phyloP scores from a whole-genome alignment of 176 grass and related monocot genomes.

The Poa annua region DNA sequence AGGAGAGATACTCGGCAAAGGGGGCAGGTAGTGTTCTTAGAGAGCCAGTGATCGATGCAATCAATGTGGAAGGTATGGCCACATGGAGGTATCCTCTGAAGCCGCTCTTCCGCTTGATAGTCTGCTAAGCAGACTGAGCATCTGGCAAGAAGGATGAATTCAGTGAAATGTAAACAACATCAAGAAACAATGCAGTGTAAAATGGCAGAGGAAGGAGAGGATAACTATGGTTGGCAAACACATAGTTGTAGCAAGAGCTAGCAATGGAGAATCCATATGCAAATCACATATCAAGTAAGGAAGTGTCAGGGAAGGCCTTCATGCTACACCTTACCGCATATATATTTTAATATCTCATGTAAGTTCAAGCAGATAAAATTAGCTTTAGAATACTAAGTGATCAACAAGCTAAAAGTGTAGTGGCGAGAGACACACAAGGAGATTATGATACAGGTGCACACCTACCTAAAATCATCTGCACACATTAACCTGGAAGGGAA shows the following conservation, averaged over 20 bases:
- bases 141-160: constrained; percentile 46
- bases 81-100: constrained; percentile 86
- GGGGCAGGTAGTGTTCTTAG: constrained; percentile 82
- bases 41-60: constrained; percentile 94
- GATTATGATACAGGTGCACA: background rate
- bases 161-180: background rate
- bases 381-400: background rate
- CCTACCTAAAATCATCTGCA: background rate
- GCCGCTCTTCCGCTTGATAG: constrained; percentile 81
- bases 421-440: background rate
- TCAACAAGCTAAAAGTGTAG: background rate
- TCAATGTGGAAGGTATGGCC: constrained; percentile 94
- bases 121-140: constrained; percentile 97
- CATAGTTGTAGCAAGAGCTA: background rate
- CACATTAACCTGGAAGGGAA: background rate
- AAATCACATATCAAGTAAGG: constrained; percentile 5
- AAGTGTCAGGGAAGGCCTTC: background rate
- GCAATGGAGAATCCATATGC: background rate
- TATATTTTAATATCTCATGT: background rate
- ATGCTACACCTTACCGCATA: background rate
- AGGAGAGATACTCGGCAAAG: constrained; percentile 92
- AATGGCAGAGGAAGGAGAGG: background rate
- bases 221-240: background rate
- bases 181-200: background rate
- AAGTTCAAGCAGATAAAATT: constrained; percentile 23